phyloP scores from a whole-genome alignment of 805 yeast species.

The Torulaspora franciscae region DNA sequence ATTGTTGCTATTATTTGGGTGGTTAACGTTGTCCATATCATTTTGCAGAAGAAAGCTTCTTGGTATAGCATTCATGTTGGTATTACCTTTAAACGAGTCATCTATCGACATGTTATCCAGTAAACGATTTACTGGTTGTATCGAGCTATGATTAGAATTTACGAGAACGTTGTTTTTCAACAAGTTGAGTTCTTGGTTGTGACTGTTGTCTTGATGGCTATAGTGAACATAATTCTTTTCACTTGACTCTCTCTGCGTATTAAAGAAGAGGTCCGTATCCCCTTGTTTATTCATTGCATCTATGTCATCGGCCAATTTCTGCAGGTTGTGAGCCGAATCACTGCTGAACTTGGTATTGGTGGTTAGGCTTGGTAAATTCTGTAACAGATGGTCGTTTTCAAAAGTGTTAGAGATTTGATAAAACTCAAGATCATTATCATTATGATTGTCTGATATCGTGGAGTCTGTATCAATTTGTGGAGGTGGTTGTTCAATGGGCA shows the following conservation, averaged over 20 bases:
- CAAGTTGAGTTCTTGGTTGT: constrained; percentile 6
- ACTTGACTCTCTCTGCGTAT: not conserved
- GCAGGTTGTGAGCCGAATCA: constrained; percentile 3
- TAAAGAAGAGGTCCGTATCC: constrained; percentile 2
- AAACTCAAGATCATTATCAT: constrained; percentile 18
- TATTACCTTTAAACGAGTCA: constrained; percentile 17
- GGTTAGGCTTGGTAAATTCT: constrained; percentile 2
- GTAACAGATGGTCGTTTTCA: constrained; percentile 8
- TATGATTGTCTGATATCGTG: constrained; percentile 14
- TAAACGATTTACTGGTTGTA: constrained; percentile 16
- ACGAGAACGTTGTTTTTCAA: constrained; percentile 3
- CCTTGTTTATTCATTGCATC: constrained; percentile 15
- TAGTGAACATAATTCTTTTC: constrained; percentile 6
- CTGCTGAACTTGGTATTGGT: not conserved
- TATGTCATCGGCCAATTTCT: constrained; percentile 13
- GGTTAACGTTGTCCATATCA: constrained; percentile 5
- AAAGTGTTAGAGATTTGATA: constrained; percentile 17
- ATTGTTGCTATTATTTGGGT: constrained; percentile 5
- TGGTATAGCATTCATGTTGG: constrained; percentile 18
- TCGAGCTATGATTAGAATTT: constrained; percentile 11
- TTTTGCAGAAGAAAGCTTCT: constrained; percentile 20
- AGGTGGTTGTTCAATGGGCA: constrained; percentile 5
- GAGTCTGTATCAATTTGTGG: constrained; percentile 14
- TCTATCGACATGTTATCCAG: constrained; percentile 24
- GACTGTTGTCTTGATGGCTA: constrained; percentile 3